Conservation (phyloP, 306 rosid genomes). For the Cercis canadensis region DNA sequence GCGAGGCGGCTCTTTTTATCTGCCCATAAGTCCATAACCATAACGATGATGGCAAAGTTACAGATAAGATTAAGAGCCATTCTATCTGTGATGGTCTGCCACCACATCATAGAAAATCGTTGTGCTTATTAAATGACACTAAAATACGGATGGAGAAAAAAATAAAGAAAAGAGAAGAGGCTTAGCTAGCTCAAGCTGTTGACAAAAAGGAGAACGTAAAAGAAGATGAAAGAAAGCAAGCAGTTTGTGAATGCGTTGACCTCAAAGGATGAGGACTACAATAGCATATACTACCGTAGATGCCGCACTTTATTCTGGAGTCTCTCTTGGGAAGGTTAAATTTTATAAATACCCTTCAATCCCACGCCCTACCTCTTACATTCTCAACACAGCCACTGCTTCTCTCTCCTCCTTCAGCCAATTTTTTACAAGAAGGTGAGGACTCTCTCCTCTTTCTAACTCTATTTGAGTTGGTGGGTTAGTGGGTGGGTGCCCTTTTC, state of each 20-base stretch:
- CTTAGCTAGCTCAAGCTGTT: too few relatives aligned
- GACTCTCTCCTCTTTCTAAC: slow-evolving; percentile 4
- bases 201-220: too few relatives aligned
- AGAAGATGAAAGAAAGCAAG: slow-evolving; percentile 17
- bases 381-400: background rate
- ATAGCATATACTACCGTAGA: slow-evolving; percentile 29
- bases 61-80: background rate
- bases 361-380: background rate
- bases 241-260: slow-evolving; percentile 42
- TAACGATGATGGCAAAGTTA: background rate
- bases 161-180: background rate
- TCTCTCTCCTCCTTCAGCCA: slow-evolving; percentile 22
- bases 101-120: background rate
- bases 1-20: too few relatives aligned
- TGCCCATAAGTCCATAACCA: background rate
- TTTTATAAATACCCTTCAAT: background rate
- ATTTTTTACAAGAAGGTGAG: slow-evolving; percentile 22
- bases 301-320: slow-evolving; percentile 24
- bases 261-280: background rate
- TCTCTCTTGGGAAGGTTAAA: background rate
- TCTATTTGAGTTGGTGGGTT: background rate
- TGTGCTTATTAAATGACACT: background rate
- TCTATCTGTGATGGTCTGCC: background rate
- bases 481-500: background rate
- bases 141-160: background rate